Base-by-base conservation (phyloP, 1,284 basidiomycete genomes). In the Boletellus deceptivus region DNA sequence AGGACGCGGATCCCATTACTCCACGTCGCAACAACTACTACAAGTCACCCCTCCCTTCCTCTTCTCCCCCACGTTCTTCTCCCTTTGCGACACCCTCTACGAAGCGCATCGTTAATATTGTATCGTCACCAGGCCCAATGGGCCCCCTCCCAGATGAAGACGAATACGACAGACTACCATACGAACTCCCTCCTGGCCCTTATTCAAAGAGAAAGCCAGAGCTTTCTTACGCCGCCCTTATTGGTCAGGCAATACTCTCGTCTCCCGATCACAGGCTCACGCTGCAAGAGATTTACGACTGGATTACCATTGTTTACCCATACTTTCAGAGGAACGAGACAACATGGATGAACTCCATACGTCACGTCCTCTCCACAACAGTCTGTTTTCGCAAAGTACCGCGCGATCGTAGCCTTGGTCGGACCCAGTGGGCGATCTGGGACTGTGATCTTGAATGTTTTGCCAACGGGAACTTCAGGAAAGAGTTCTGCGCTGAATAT, bases 291-390 rank as follows among this genome's bases (percentile, higher is more conserved):
- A 96, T 99, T 55, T 98, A 98, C 65, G 86, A 91, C 62, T 99
- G 86, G 80, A 96, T 99, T 63, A 92, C 91, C 53, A 91, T 89
- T 36, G 91, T 92, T 5, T 95, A 93, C 69, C 94, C 96, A 0
- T 87, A 87, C 68, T 99, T 93, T 75, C 93, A 93, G 68, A 86
- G 88, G 39, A 89, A 90, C 35, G 94, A 97, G 62, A 83, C 87
- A n/a, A 95, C 93, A 24, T 98, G 94, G 94, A 91, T 92, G 84
- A 93, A 93, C 69, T 91, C 89, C 49, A 89, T 93, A 56, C 80
- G 91, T 18, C 91, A 93, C 69, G 90, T 91, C 41, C 78, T 93
- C 36, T 91, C 87, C 61, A 89, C 90, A 2, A 92, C 91, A 43
- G 79, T 87, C 9, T 83, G 83, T 49, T 90, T 90, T 65, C 79